Evolutionary conservation across 495 filamentous ascomycete species (phyloP).

Genomic region (Penicillium mononematosum): DNA sequence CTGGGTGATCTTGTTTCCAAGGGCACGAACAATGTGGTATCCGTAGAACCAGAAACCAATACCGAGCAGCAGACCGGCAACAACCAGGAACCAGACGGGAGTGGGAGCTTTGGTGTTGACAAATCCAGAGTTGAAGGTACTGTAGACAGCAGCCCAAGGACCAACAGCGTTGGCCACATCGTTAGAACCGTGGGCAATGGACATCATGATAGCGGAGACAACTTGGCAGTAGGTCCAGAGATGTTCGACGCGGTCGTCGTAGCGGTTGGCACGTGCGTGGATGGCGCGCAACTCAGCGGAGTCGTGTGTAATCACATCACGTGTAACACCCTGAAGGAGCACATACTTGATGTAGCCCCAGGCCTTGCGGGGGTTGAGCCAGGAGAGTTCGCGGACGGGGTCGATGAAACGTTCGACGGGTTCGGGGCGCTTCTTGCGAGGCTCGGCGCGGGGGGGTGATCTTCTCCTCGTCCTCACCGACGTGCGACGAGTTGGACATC

Average conservation of each 20-base stretch:
- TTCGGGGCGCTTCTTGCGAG: constrained; percentile 24
- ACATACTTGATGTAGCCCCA: constrained; percentile 44
- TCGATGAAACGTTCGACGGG: constrained; percentile 38
- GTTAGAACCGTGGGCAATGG: constrained; percentile 74
- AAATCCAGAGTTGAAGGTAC: constrained; percentile 48
- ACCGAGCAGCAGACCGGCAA: constrained; percentile 56
- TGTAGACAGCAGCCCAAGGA: constrained; percentile 63
- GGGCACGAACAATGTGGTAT: constrained; percentile 66
- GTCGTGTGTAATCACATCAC: constrained; percentile 55
- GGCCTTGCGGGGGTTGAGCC: constrained; percentile 36
- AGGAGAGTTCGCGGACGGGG: constrained; percentile 31
- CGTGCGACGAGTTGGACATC: constrained; percentile 1
- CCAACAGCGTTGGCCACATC: constrained; percentile 72
- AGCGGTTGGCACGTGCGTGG: constrained; percentile 60
- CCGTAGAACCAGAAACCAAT: constrained; percentile 70
- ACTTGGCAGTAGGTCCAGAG: constrained; percentile 70
- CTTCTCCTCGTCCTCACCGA: constrained; percentile 62
- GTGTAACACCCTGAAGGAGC: constrained; percentile 58
- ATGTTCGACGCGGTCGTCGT: constrained; percentile 70
- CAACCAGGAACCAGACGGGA: constrained; percentile 65
- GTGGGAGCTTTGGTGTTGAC: constrained; percentile 50
- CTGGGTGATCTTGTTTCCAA: constrained; percentile 69
- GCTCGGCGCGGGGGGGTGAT: constrained; percentile 42
- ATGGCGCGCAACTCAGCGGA: constrained; percentile 50
- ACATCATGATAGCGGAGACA: constrained; percentile 64